A percentile compares a stretch with the other conserved stretches of the same genome.
phyloP scores from a whole-genome alignment of 2,329 filamentous ascomycete genomes.

The Botrytis deweyae region DNA sequence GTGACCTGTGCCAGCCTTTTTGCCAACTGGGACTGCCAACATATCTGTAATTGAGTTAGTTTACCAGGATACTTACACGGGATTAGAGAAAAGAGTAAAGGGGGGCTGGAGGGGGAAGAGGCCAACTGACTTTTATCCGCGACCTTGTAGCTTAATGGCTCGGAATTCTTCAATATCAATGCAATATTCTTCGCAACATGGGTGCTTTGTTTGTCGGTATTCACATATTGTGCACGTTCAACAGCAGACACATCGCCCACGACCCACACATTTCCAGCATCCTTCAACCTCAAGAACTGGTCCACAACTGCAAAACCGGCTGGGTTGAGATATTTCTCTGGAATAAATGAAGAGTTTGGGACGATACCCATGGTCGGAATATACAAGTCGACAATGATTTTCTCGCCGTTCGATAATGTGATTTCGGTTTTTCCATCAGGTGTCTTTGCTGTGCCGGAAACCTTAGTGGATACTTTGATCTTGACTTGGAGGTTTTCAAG shows the following conservation, averaged over 20 bases:
- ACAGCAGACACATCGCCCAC: slow-evolving; percentile 35
- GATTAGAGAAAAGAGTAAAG: neutral
- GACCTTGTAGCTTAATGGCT: slow-evolving; percentile 30
- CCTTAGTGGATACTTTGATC: slow-evolving; percentile 47
- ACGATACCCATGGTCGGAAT: slow-evolving; percentile 55
- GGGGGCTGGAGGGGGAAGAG: neutral
- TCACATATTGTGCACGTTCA: slow-evolving; percentile 31
- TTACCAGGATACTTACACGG: neutral
- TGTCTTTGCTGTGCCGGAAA: slow-evolving; percentile 41
- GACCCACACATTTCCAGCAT: slow-evolving; percentile 39
- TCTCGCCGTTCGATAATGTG: slow-evolving; percentile 48
- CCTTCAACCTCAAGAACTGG: slow-evolving; percentile 50
- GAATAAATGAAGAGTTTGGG: slow-evolving; percentile 57
- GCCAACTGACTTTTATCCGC: slow-evolving; percentile 10
- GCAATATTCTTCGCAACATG: slow-evolving; percentile 35
- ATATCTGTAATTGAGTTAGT: slow-evolving; percentile 23
- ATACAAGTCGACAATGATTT: slow-evolving; percentile 53
- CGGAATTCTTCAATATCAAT: slow-evolving; percentile 24
- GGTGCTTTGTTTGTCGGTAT: slow-evolving; percentile 28
- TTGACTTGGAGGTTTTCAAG: slow-evolving; percentile 52
- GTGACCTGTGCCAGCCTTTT: slow-evolving; percentile 43
- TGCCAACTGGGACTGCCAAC: slow-evolving; percentile 39
- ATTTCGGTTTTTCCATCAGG: slow-evolving; percentile 51
- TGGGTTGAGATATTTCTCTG: slow-evolving; percentile 46
- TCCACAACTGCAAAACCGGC: slow-evolving; percentile 51